A percentile compares a stretch with the other conserved stretches of the same genome.
phyloP scores from a whole-genome alignment of 1,284 basidiomycete species.

The Ganoderma resinaceum region DNA sequence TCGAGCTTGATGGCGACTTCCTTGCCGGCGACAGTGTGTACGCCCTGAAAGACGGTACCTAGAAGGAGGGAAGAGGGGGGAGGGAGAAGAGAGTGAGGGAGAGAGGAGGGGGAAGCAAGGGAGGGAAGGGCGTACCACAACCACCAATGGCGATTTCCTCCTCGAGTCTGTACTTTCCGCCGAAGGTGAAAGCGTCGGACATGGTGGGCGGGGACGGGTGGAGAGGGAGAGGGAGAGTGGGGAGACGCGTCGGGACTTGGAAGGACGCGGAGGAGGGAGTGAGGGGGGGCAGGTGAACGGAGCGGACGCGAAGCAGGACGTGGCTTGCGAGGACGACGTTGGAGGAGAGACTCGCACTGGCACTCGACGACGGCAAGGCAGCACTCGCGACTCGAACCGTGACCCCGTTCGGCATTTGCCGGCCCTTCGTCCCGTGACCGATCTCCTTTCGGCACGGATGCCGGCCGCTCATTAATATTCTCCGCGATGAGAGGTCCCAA shows the following conservation, averaged over 20 bases:
- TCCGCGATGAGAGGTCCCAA: background rate
- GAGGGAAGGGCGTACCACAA: conserved; percentile 67
- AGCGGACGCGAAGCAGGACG: background rate
- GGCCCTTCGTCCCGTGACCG: conserved; percentile 2
- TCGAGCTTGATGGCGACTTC: conserved; percentile 98
- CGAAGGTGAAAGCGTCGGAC: conserved; percentile 72
- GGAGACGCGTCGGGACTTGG: background rate
- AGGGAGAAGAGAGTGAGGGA: conserved; percentile 17
- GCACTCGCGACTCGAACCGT: background rate
- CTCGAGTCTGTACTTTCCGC: conserved; percentile 92
- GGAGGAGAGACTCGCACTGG: background rate
- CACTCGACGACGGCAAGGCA: too few relatives aligned
- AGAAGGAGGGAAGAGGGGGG: background rate
- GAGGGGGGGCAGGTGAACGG: background rate
- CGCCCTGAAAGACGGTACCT: conserved; percentile 82
- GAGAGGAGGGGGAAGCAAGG: conserved; percentile 3
- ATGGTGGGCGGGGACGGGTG: conserved; percentile 41
- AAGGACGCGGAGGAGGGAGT: background rate
- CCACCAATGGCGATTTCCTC: conserved; percentile 96
- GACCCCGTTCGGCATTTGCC: background rate
- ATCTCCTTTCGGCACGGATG: background rate
- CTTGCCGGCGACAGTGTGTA: conserved; percentile 95
- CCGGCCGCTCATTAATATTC: background rate
- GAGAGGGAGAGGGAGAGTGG: background rate
- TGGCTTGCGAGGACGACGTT: conserved; percentile 5